phyloP scores from a whole-genome alignment of 1,284 basidiomycete species.

The Sanghuangporus weigelae region DNA sequence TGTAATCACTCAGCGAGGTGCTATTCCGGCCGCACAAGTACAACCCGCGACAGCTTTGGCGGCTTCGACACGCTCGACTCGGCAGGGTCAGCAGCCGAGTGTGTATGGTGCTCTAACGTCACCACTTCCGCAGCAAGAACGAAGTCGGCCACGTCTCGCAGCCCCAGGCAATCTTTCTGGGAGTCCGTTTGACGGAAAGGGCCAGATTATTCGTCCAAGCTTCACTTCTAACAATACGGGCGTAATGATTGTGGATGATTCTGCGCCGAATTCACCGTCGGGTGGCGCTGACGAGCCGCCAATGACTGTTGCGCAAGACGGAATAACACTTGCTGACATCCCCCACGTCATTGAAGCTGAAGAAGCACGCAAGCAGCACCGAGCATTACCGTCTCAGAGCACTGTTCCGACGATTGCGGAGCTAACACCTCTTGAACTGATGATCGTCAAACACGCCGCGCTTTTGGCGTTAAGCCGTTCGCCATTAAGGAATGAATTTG shows the following conservation, averaged over 20 bases:
- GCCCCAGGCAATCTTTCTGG: conserved; percentile 29
- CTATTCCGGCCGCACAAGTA: conserved; percentile 28
- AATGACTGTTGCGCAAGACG: conserved; percentile 53
- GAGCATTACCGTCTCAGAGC: conserved; percentile 70
- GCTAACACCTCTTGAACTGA: conserved; percentile 78
- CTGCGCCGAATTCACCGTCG: conserved; percentile 63
- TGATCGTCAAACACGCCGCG: conserved; percentile 91
- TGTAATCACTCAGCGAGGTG: conserved; percentile 36
- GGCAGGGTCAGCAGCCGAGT: conserved; percentile 15
- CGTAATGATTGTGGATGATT: conserved; percentile 87
- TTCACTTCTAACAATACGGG: conserved; percentile 82
- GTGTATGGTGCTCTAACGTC: conserved; percentile 16
- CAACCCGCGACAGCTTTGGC: conserved; percentile 28
- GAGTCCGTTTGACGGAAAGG: conserved; percentile 7
- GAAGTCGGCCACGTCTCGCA: conserved; percentile 32
- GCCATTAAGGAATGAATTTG: conserved; percentile 76
- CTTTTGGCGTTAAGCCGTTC: conserved; percentile 77
- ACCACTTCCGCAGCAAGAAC: conserved; percentile 25
- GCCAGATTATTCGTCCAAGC: conserved; percentile 61
- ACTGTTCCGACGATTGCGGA: conserved; percentile 80
- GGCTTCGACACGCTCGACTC: conserved; percentile 24
- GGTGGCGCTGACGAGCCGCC: conserved; percentile 38
- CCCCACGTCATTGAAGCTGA: conserved; percentile 90
- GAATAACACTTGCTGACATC: conserved; percentile 94
- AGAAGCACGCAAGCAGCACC: conserved; percentile 81